Percentiles rank a stretch among this genome's conserved stretches.
Evolutionary conservation across 768 basidiomycete species (phyloP).

Genomic region (Russula brevipes): DNA sequence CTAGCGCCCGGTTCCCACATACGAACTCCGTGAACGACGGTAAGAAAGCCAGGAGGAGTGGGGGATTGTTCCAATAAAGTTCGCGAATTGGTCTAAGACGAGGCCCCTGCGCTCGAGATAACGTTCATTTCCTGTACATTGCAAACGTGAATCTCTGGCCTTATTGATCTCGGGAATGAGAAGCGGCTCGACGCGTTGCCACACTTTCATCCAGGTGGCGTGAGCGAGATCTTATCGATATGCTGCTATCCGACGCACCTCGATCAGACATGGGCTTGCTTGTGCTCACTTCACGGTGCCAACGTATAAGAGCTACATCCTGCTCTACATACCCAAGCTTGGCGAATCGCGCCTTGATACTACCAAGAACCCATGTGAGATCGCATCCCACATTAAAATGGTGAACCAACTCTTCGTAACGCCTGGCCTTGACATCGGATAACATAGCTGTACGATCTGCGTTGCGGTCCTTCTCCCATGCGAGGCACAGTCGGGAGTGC

Average conservation of each 20-base stretch:
- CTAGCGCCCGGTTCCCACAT: neutral
- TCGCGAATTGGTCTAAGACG: neutral
- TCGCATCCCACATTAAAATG: neutral
- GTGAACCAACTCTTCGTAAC: constrained; percentile 16
- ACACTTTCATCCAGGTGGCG: neutral
- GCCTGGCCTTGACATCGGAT: constrained; percentile 12
- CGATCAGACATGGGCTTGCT: constrained; percentile 18
- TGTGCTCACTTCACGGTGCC: constrained; percentile 13
- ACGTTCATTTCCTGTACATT: neutral
- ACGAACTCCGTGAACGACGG: constrained; percentile 3
- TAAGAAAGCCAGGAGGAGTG: neutral
- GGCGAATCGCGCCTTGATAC: constrained; percentile 7
- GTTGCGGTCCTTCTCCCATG: constrained; percentile 10
- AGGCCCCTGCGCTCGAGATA: neutral
- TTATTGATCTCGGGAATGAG: constrained; percentile 6
- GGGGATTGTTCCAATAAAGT: neutral
- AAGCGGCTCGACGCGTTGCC: constrained; percentile 11
- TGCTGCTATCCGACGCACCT: neutral
- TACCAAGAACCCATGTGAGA: neutral
- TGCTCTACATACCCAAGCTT: constrained; percentile 5
- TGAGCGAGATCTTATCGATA: neutral
- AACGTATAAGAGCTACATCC: constrained; percentile 3
- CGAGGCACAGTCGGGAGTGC: constrained; percentile 5
- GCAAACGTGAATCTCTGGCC: constrained; percentile 3
- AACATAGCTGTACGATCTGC: constrained; percentile 16